These are phyloP conservation scores for Nicotiana tabacum DNA, from an alignment of 257 asterid genomes.

Conservation along the genomic window DNA sequence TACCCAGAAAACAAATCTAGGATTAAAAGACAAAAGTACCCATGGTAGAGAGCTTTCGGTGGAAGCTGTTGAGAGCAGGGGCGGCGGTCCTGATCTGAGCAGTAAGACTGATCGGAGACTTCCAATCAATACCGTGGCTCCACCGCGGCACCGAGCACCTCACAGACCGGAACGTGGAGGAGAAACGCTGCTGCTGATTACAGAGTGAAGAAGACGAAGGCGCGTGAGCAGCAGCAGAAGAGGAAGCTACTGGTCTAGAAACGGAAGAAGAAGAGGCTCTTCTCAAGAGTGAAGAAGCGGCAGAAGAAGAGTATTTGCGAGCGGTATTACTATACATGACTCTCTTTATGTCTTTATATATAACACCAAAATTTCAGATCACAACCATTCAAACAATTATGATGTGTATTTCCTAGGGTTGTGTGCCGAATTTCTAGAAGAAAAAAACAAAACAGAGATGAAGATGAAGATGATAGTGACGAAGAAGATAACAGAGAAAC, in stretches of 20 bases:
- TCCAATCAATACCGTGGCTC: conserved; percentile 94
- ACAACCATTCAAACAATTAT: conserved; percentile 19
- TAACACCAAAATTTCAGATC: conserved; percentile 1
- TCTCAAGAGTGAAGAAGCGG: conserved; percentile 57
- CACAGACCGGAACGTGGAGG: conserved; percentile 28
- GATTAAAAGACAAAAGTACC: conserved; percentile 29
- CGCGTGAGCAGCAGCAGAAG: conserved; percentile 5
- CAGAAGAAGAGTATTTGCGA: conserved; percentile 27
- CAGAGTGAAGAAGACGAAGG: neutral
- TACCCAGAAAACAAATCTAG: conserved; percentile 14
- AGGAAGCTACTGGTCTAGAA: conserved; percentile 7
- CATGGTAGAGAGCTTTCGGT: conserved; percentile 82
- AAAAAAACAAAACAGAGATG: neutral
- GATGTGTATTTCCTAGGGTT: conserved; percentile 20
- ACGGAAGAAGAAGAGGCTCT: conserved; percentile 29
- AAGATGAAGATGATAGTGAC: conserved; percentile 1
- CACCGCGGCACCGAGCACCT: conserved; percentile 52
- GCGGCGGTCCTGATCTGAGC: conserved; percentile 81
- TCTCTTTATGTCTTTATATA: conserved; percentile 1
- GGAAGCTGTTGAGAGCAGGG: conserved; percentile 33
- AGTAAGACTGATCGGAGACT: conserved; percentile 55
- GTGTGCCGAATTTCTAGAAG: conserved; percentile 25
- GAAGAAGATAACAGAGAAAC: neutral
- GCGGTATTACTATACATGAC: conserved; percentile 17
- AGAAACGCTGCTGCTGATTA: conserved; percentile 45